Evolutionary conservation across 495 filamentous ascomycete species (phyloP).

Genomic region (Hypoxylon trugodes): DNA sequence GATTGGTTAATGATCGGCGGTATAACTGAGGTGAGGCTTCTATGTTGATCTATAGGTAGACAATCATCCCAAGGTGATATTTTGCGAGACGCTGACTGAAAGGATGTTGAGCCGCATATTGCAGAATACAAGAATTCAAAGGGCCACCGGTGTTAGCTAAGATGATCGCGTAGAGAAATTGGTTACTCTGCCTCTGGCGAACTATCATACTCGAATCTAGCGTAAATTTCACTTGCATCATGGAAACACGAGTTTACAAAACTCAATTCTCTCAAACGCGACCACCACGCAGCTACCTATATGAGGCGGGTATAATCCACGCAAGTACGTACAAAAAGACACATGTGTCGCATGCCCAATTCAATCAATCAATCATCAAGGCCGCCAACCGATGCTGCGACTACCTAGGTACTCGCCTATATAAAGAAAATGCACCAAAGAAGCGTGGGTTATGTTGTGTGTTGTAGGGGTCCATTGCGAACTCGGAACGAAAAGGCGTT

Average conservation of each 20-base stretch:
- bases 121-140: neutral
- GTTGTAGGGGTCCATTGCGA: no score
- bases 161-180: no score
- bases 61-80: neutral
- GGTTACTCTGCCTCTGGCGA: no score
- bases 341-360: constrained; percentile 17
- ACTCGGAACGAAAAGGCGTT: no score
- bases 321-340: constrained; percentile 26
- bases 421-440: constrained; percentile 11
- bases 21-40: no score
- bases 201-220: neutral
- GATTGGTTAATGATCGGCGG: no score
- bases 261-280: constrained; percentile 17
- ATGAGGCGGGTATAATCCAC: constrained; percentile 38
- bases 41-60: neutral
- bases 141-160: no score
- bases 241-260: neutral
- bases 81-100: neutral
- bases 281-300: constrained; percentile 23
- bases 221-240: neutral
- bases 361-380: constrained; percentile 22
- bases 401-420: constrained; percentile 2
- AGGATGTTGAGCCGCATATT: constrained; percentile 1
- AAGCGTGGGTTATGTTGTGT: neutral
- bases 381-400: constrained; percentile 14